Conservation (phyloP, 768 basidiomycete species). For the Pleurotus cornucopiae region DNA sequence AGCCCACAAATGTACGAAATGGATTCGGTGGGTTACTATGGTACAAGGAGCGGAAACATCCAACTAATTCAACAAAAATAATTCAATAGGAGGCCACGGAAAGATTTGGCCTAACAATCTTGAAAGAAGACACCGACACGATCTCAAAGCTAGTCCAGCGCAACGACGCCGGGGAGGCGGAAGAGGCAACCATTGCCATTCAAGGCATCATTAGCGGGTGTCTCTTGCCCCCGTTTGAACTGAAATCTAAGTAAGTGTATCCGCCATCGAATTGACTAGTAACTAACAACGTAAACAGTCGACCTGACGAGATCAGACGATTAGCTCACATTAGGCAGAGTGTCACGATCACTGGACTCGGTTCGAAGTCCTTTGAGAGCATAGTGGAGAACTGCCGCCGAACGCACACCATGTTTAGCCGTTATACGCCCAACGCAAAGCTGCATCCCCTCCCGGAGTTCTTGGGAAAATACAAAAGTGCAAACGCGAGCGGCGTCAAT, state of each 20-base stretch:
- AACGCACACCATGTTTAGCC: background rate
- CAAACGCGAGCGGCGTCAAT: background rate
- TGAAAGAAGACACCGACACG: background rate
- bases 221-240: background rate
- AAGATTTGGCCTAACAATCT: background rate
- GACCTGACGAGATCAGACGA: background rate
- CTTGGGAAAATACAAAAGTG: background rate
- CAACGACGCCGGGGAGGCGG: background rate
- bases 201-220: background rate
- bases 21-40: background rate
- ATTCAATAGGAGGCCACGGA: background rate
- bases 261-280: too few relatives aligned
- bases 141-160: background rate
- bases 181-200: background rate
- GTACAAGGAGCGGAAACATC: background rate
- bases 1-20: background rate
- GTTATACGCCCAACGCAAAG: background rate
- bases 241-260: background rate
- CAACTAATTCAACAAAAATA: background rate
- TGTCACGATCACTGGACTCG: background rate
- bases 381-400: background rate
- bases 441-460: background rate
- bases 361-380: background rate
- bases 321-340: background rate
- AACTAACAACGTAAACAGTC: too few relatives aligned